Conservation (phyloP, 225 moss, liverwort and hornwort genomes). For the Pseudisothecium myosuroides region DNA sequence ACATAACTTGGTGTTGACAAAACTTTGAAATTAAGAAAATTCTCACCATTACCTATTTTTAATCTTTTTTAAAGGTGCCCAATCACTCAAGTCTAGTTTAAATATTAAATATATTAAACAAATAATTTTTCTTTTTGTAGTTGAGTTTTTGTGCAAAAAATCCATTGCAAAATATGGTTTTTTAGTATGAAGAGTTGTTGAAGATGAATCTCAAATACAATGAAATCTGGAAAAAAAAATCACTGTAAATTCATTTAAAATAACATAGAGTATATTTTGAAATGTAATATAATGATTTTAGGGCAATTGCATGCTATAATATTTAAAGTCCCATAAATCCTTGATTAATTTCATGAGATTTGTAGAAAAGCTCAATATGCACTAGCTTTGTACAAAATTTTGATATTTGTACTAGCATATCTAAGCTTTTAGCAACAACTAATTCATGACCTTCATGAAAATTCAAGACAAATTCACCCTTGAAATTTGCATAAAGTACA, state of each 20-base stretch:
- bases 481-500: not conserved
- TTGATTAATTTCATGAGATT: not conserved
- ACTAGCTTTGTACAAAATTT: not conserved
- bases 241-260: not conserved
- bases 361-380: not conserved
- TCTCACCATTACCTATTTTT: not conserved
- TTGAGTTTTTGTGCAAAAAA: not conserved
- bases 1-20: not conserved
- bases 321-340: no score
- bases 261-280: not conserved
- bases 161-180: not conserved
- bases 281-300: not conserved
- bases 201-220: not conserved
- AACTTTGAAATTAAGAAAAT: not conserved
- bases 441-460: not conserved
- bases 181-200: accelerated
- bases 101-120: not conserved
- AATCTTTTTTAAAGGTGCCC: not conserved
- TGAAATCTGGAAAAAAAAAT: not conserved
- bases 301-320: not conserved
- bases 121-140: not conserved
- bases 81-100: no score
- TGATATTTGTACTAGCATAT: not conserved
- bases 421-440: not conserved
- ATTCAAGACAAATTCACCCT: not conserved